Evolutionary conservation across 495 filamentous ascomycete species (phyloP).

Genomic region (Xylaria nigripes): DNA sequence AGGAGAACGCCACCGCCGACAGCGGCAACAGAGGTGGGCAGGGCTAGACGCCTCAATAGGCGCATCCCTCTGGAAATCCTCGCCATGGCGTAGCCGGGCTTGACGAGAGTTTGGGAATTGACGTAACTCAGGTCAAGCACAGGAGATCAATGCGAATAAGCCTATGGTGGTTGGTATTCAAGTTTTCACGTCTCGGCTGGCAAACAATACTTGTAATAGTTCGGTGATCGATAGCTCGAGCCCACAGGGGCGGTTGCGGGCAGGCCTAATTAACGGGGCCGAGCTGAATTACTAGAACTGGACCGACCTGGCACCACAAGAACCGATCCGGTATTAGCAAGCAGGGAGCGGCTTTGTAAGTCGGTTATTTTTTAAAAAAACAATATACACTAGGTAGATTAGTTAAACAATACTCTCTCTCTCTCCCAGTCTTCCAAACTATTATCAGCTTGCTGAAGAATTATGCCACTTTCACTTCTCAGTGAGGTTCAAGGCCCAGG

Average conservation of each 20-base stretch:
- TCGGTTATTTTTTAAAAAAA: too few relatives aligned
- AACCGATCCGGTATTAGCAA: background rate
- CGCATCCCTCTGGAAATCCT: constrained; percentile 20
- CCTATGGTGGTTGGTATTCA: background rate
- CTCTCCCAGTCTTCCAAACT: background rate
- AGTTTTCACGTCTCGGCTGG: background rate
- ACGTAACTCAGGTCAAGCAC: background rate
- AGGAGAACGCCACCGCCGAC: constrained; percentile 54
- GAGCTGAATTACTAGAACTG: background rate
- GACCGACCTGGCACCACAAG: background rate
- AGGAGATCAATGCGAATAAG: background rate
- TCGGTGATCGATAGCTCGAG: background rate
- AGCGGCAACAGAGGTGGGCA: constrained; percentile 30
- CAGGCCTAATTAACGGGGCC: background rate
- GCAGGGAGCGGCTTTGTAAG: too few relatives aligned
- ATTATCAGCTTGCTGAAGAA: background rate
- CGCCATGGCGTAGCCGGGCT: constrained; percentile 15
- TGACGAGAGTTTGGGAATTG: background rate
- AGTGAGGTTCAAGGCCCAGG: background rate
- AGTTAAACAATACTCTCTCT: background rate
- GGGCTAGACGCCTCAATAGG: constrained; percentile 30
- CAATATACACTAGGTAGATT: too few relatives aligned
- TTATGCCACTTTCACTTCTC: background rate
- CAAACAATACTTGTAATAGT: background rate
- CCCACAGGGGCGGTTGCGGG: background rate